A percentile compares a stretch with the other conserved stretches of the same genome.
These are phyloP conservation scores for Pichia phayaonensis DNA, from an alignment of 805 yeast species.

Conservation along the genomic window DNA sequence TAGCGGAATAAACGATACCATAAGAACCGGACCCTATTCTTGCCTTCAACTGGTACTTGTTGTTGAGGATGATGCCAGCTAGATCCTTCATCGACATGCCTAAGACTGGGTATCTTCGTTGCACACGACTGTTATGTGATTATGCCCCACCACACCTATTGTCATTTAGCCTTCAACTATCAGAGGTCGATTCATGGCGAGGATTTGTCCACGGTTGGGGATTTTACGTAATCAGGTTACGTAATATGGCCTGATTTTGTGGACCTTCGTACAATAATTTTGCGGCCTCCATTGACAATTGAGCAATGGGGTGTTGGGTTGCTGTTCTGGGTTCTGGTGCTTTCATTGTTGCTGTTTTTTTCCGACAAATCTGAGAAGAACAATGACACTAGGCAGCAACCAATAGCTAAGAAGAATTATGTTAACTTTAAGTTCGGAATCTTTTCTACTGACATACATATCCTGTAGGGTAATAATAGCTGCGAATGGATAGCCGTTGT, in stretches of 20 bases:
- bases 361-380: too few species aligned
- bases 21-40: conserved; percentile 81
- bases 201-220: neutral
- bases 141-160: neutral
- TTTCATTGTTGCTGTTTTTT: too few species aligned
- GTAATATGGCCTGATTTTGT: neutral
- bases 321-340: too few species aligned
- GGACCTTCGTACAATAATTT: too few species aligned
- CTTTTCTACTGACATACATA: too few species aligned
- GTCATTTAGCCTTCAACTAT: neutral
- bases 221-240: neutral
- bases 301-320: too few species aligned
- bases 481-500: too few species aligned
- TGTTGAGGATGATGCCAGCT: conserved; percentile 26
- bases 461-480: too few species aligned
- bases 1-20: conserved; percentile 69
- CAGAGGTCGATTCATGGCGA: neutral
- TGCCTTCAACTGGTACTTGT: conserved; percentile 35
- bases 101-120: neutral
- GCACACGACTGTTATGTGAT: neutral
- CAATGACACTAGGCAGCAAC: too few species aligned
- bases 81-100: conserved; percentile 22
- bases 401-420: too few species aligned
- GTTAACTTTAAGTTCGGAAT: too few species aligned
- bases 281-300: too few species aligned